Percentiles rank a stretch among this genome's conserved stretches.
phyloP scores from a whole-genome alignment of 2,329 filamentous ascomycete species.

The Claviceps maximensis region DNA sequence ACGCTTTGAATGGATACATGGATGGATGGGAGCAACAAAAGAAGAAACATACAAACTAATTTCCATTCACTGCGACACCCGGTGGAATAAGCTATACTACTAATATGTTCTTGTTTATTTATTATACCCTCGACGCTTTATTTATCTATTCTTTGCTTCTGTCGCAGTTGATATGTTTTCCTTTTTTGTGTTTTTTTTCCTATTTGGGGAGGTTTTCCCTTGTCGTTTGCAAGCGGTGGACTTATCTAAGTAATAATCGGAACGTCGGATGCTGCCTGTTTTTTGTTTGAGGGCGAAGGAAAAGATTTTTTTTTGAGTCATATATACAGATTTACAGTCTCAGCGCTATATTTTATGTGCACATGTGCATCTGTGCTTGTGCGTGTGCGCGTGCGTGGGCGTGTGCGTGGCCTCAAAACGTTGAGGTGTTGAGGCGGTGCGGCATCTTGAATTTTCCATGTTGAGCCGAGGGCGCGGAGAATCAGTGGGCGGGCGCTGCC shows the following conservation, averaged over 20 bases:
- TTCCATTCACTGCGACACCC: not conserved
- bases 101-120: constrained; percentile 7
- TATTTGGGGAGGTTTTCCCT: not conserved
- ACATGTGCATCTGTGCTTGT: not conserved
- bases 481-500: not conserved
- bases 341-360: not conserved
- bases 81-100: not conserved
- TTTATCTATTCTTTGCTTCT: not conserved
- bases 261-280: not conserved
- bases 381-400: not conserved
- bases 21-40: not conserved
- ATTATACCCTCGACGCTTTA: constrained; percentile 5
- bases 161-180: not conserved
- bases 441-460: not conserved
- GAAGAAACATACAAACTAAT: not conserved
- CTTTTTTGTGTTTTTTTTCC: not conserved
- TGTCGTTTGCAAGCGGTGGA: not conserved
- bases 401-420: too few species aligned
- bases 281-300: not conserved
- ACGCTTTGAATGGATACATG: not conserved
- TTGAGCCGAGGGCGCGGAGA: not conserved
- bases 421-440: too few species aligned
- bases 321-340: not conserved
- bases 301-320: not conserved
- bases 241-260: too few species aligned